Percentiles rank a stretch among this genome's conserved stretches.
Conservation (phyloP, 164 flowering plant species). For the Nymphaea thermarum region DNA sequence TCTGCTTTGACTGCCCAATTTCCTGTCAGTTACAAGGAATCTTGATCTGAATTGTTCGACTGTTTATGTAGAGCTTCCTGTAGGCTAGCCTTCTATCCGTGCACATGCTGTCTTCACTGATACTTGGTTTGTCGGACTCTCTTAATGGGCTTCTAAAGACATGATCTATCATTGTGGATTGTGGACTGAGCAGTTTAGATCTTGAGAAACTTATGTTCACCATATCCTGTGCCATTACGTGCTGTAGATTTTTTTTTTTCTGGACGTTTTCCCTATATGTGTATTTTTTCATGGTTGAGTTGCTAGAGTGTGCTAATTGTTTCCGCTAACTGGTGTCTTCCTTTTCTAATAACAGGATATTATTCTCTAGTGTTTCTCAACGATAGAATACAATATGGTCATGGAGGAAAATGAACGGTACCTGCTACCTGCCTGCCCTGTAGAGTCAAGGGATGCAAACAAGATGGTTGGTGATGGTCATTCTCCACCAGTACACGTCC, state of each 20-base stretch:
- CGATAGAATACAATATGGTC: background rate
- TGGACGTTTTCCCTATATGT: too few species aligned
- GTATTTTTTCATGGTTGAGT: too few species aligned
- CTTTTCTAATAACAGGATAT: too few species aligned
- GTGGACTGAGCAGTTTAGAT: background rate
- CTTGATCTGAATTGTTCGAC: background rate
- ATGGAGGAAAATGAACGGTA: background rate
- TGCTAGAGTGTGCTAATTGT: too few species aligned
- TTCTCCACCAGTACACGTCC: background rate
- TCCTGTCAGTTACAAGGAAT: background rate
- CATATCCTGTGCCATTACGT: too few species aligned
- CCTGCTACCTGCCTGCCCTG: background rate
- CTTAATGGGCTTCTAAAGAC: background rate
- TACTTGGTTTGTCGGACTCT: background rate
- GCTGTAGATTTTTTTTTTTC: too few species aligned
- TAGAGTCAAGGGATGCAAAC: background rate
- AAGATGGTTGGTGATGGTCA: background rate
- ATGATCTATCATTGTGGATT: background rate
- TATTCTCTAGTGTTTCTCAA: background rate
- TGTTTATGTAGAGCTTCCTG: background rate
- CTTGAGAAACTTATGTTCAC: too few species aligned
- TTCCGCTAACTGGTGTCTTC: too few species aligned
- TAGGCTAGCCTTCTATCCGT: background rate
- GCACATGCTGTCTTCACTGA: background rate
- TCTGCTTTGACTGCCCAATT: background rate